Conservation (phyloP, 306 rosid genomes). For the Medicago lupulina region DNA sequence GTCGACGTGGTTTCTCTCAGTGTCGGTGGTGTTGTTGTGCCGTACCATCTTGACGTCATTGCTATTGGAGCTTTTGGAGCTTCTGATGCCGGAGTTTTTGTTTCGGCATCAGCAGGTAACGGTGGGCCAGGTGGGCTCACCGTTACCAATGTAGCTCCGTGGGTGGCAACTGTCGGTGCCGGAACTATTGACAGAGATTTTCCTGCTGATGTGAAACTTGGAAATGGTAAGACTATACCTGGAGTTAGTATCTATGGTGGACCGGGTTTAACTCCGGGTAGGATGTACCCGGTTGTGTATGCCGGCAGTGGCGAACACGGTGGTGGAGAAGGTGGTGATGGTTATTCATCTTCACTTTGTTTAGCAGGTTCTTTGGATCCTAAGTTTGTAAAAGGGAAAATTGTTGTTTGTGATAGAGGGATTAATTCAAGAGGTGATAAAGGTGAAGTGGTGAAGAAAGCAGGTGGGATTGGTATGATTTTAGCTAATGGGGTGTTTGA, state of each 20-base stretch:
- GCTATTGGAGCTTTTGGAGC: conserved; percentile 82
- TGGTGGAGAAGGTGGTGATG: conserved; percentile 66
- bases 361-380: conserved; percentile 79
- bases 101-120: conserved; percentile 85
- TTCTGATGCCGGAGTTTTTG: conserved; percentile 63
- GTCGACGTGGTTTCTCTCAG: conserved; percentile 82
- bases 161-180: conserved; percentile 93
- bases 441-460: conserved; percentile 82
- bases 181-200: conserved; percentile 92
- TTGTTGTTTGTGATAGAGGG: conserved; percentile 86
- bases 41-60: conserved; percentile 77
- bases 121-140: conserved; percentile 92
- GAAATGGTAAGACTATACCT: conserved; percentile 59
- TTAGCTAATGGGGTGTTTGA: conserved; percentile 84
- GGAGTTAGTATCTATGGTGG: conserved; percentile 80
- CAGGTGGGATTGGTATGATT: conserved; percentile 90
- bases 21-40: conserved; percentile 93
- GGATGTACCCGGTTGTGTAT: conserved; percentile 73
- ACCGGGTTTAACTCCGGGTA: conserved; percentile 73
- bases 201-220: conserved; percentile 85
- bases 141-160: conserved; percentile 84
- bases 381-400: conserved; percentile 65
- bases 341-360: conserved; percentile 84
- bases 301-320: conserved; percentile 54
- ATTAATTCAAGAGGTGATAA: conserved; percentile 83